Conservation (phyloP, 805 yeast genomes). For the Grigorovia yakushimaensis region DNA sequence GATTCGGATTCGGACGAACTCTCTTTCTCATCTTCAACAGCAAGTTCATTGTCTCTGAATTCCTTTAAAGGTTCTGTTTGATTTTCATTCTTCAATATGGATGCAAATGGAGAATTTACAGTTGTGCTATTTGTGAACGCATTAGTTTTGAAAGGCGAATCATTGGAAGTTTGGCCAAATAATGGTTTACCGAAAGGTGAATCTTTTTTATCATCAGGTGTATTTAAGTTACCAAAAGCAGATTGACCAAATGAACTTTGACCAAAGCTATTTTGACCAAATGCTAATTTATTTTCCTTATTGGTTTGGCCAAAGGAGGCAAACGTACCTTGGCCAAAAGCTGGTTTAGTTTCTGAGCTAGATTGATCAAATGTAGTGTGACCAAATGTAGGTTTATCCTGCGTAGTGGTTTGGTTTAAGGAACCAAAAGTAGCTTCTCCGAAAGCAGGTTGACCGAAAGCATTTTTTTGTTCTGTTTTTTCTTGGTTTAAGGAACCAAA, state of each 20-base stretch:
- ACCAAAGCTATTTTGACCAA: no score
- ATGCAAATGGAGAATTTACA: no score
- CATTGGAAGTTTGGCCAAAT: no score
- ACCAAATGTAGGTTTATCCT: neutral
- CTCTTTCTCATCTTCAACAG: neutral
- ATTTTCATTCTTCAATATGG: neutral
- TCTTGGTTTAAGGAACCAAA: constrained; percentile 4
- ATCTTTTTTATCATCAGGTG: neutral
- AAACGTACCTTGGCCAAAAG: neutral
- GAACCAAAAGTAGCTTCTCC: constrained; percentile 6
- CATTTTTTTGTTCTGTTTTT: neutral
- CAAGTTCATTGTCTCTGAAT: no score
- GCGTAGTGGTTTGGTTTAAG: neutral
- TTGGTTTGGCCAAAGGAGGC: no score
- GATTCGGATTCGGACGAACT: neutral
- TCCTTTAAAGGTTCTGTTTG: neutral
- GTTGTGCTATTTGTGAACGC: no score
- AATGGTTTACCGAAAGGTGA: no score
- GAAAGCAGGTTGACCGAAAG: constrained; percentile 8
- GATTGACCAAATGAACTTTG: constrained; percentile 1
- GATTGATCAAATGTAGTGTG: neutral
- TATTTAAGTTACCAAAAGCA: constrained; percentile 4
- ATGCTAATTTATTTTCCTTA: no score
- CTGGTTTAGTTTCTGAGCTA: neutral
- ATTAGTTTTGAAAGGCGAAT: no score